phyloP scores from a whole-genome alignment of 2,329 filamentous ascomycete species.

The Alternaria triticimaculans region DNA sequence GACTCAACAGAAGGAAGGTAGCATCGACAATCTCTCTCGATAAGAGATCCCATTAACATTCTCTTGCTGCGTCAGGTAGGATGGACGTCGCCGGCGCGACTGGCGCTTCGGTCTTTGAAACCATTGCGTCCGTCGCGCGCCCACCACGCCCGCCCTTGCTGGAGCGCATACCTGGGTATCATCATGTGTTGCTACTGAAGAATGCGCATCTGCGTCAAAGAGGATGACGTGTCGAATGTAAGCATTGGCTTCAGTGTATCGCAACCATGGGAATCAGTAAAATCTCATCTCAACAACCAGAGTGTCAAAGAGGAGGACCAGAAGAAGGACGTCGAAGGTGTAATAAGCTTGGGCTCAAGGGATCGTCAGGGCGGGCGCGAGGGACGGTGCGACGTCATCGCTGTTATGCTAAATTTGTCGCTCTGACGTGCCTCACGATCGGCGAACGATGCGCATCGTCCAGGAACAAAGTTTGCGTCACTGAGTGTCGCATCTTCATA shows the following conservation, averaged over 20 bases:
- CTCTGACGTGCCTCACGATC: not conserved
- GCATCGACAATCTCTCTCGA: not conserved
- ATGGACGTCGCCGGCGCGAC: not conserved
- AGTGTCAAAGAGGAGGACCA: not conserved
- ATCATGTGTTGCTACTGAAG: not conserved
- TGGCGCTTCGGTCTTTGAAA: not conserved
- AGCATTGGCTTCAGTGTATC: not conserved
- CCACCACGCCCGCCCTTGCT: not conserved
- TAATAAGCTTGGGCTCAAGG: not conserved
- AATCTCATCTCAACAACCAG: not conserved
- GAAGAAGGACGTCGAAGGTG: not conserved
- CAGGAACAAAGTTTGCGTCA: constrained; percentile 2
- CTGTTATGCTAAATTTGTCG: not conserved
- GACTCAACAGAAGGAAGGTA: not conserved
- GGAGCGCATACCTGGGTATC: not conserved
- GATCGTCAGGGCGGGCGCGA: not conserved
- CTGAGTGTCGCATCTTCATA: constrained; percentile 9
- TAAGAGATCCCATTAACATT: not conserved
- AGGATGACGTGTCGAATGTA: not conserved
- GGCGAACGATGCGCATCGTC: constrained; percentile 7
- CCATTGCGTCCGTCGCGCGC: not conserved
- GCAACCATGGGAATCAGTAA: not conserved
- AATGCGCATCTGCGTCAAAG: not conserved
- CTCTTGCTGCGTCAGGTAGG: not conserved
- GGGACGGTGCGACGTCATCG: not conserved